Evolutionary conservation across 2,329 filamentous ascomycete genomes (phyloP).

Genomic region (Aspergillus sp.): DNA sequence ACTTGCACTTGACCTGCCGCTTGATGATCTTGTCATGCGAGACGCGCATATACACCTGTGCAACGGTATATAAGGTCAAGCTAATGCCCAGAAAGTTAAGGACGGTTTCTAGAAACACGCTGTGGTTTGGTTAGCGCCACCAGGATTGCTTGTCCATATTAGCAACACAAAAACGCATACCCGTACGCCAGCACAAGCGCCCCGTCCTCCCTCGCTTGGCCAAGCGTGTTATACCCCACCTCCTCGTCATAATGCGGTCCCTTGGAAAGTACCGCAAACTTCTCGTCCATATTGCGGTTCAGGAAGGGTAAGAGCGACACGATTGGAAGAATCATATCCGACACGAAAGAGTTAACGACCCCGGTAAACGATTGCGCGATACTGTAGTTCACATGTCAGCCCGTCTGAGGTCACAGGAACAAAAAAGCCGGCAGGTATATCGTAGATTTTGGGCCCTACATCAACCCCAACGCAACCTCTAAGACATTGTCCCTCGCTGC

Average conservation of each 20-base stretch:
- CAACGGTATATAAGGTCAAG: constrained; percentile 67
- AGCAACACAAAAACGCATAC: constrained; percentile 36
- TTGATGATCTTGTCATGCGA: constrained; percentile 72
- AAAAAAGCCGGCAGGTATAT: constrained; percentile 71
- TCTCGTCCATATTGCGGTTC: constrained; percentile 73
- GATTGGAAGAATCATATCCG: constrained; percentile 70
- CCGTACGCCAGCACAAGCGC: constrained; percentile 75
- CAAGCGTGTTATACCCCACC: constrained; percentile 70
- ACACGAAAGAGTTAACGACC: constrained; percentile 73
- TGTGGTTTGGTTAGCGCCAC: constrained; percentile 27
- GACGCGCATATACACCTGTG: constrained; percentile 64
- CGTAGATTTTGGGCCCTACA: constrained; percentile 63
- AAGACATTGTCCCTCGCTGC: constrained; percentile 75
- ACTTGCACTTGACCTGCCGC: constrained; percentile 69
- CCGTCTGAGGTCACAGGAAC: constrained; percentile 65
- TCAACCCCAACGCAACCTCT: constrained; percentile 75
- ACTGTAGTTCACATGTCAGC: neutral
- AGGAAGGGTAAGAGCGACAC: constrained; percentile 71
- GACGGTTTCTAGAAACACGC: constrained; percentile 49
- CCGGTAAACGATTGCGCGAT: constrained; percentile 73
- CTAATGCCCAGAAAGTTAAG: constrained; percentile 70
- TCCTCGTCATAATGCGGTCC: constrained; percentile 59
- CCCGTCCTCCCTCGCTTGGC: constrained; percentile 71
- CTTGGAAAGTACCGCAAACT: constrained; percentile 68
- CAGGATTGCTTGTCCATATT: too few relatives aligned